phyloP scores from a whole-genome alignment of 2,329 filamentous ascomycete species.

The Curvularia spicifera region DNA sequence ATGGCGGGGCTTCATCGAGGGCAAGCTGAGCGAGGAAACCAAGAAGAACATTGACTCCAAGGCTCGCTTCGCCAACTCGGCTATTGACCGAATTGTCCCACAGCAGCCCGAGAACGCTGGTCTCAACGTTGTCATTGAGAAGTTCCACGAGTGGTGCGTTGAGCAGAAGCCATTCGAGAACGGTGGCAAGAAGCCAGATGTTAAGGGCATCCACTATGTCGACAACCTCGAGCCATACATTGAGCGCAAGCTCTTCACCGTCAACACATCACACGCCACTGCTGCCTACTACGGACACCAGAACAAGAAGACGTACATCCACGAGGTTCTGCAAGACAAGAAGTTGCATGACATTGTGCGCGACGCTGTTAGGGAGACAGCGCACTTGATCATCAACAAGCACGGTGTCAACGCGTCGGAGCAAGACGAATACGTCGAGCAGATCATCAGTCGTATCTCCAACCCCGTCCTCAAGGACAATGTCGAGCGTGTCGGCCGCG shows the following conservation, averaged over 20 bases:
- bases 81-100: conserved; percentile 97
- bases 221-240: conserved; percentile 92
- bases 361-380: conserved; percentile 83
- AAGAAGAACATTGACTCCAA: conserved; percentile 72
- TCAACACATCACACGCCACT: conserved; percentile 97
- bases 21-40: conserved; percentile 72
- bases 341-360: conserved; percentile 81
- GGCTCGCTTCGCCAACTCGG: conserved; percentile 93
- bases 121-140: conserved; percentile 92
- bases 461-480: conserved; percentile 93
- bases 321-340: conserved; percentile 83
- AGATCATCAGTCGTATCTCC: conserved; percentile 90
- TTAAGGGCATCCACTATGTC: conserved; percentile 92
- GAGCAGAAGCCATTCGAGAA: conserved; percentile 81
- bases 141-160: conserved; percentile 99
- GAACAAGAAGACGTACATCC: conserved; percentile 83
- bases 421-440: conserved; percentile 86
- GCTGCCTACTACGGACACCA: conserved; percentile 95
- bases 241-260: conserved; percentile 98
- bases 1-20: conserved; percentile 78
- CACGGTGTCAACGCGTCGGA: conserved; percentile 77
- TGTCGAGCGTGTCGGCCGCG: conserved; percentile 93
- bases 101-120: conserved; percentile 81
- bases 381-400: conserved; percentile 83
- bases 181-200: conserved; percentile 70